Evolutionary conservation across 2,329 filamentous ascomycete genomes (phyloP).

Genomic region (Sporothrix variecibatus): DNA sequence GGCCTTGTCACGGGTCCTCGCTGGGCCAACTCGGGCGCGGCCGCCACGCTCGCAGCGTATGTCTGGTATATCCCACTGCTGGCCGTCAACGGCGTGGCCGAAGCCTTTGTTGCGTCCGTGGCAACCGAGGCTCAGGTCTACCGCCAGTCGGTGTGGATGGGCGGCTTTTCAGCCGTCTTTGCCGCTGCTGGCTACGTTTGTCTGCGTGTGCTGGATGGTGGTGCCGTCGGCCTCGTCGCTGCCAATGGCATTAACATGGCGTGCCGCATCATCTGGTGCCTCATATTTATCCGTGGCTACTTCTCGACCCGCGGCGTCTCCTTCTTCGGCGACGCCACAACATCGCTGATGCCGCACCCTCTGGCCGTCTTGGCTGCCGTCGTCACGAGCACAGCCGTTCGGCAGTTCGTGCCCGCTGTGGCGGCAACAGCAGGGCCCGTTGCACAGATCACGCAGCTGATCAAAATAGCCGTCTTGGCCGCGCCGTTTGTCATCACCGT

Average conservation of each 20-base stretch:
- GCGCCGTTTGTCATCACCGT: slow-evolving; percentile 56
- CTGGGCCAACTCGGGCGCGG: slow-evolving; percentile 68
- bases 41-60: slow-evolving; percentile 70
- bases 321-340: slow-evolving; percentile 42
- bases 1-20: slow-evolving; percentile 72
- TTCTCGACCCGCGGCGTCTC: slow-evolving; percentile 51
- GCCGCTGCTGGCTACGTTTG: slow-evolving; percentile 73
- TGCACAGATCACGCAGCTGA: slow-evolving; percentile 43
- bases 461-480: slow-evolving; percentile 53
- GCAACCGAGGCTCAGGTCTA: slow-evolving; percentile 75
- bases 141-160: slow-evolving; percentile 81
- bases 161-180: slow-evolving; percentile 75
- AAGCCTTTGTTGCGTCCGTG: slow-evolving; percentile 89
- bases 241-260: slow-evolving; percentile 91
- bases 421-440: slow-evolving; percentile 38
- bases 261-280: slow-evolving; percentile 80
- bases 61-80: slow-evolving; percentile 93
- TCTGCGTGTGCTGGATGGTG: slow-evolving; percentile 67
- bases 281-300: slow-evolving; percentile 67
- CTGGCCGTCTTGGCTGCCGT: slow-evolving; percentile 47
- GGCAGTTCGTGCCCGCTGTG: slow-evolving; percentile 34
- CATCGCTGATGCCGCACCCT: slow-evolving; percentile 47
- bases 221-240: slow-evolving; percentile 77
- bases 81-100: slow-evolving; percentile 85
- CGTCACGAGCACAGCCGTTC: slow-evolving; percentile 47